Conservation (phyloP, 2,329 filamentous ascomycete species). For the Cladosporium sp. region DNA sequence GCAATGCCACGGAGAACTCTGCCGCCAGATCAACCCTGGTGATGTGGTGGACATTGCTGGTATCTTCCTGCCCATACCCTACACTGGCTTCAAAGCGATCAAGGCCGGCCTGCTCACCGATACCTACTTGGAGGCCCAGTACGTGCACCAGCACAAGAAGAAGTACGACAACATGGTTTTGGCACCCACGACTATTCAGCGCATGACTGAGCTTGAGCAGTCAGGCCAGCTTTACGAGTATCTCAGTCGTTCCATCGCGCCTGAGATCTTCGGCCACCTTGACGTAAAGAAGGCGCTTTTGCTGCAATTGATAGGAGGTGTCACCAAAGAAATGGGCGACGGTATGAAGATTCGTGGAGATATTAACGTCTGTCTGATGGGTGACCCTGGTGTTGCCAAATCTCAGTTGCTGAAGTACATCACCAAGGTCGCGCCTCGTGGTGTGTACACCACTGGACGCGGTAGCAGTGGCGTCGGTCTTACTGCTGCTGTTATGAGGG, state of each 20-base stretch:
- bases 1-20: slow-evolving; percentile 80
- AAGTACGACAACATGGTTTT: slow-evolving; percentile 90
- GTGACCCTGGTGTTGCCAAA: slow-evolving; percentile 98
- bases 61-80: slow-evolving; percentile 94
- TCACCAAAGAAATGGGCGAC: slow-evolving; percentile 93
- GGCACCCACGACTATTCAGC: slow-evolving; percentile 70
- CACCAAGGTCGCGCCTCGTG: slow-evolving; percentile 91
- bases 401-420: slow-evolving; percentile 98
- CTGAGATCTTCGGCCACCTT: slow-evolving; percentile 92
- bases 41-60: slow-evolving; percentile 92
- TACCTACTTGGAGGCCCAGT: slow-evolving; percentile 91
- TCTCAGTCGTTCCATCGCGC: slow-evolving; percentile 90
- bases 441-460: slow-evolving; percentile 76
- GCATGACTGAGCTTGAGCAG: slow-evolving; percentile 79
- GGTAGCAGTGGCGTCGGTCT: slow-evolving; percentile 78
- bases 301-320: slow-evolving; percentile 91
- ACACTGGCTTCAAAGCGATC: slow-evolving; percentile 98
- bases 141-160: slow-evolving; percentile 95
- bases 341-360: slow-evolving; percentile 99
- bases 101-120: slow-evolving; percentile 93
- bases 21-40: slow-evolving; percentile 83
- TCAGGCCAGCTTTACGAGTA: slow-evolving; percentile 94
- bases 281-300: slow-evolving; percentile 98
- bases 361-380: slow-evolving; percentile 98
- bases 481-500: slow-evolving; percentile 77